phyloP scores from a whole-genome alignment of 371 early-diverging fungal genomes.

The Mortierella sp. region DNA sequence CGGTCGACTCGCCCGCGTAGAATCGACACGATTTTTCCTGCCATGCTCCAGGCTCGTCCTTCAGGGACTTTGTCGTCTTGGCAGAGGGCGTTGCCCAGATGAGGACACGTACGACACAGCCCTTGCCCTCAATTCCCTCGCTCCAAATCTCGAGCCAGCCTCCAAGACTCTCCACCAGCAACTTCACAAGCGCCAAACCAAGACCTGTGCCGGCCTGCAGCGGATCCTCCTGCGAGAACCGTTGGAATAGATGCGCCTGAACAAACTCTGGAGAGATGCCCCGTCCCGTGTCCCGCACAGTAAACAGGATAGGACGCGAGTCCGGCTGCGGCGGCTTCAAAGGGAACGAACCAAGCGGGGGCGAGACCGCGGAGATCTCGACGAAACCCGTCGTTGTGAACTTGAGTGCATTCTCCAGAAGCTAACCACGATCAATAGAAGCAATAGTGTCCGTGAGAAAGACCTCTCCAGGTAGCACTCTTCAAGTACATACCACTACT shows the following conservation, averaged over 20 bases:
- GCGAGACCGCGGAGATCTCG: constrained; percentile 41
- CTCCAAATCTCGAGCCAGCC: constrained; percentile 56
- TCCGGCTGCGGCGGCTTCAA: constrained; percentile 33
- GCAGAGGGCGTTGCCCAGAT: constrained; percentile 30
- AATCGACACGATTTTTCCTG: constrained; percentile 36
- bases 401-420: constrained; percentile 52
- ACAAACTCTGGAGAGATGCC: constrained; percentile 53
- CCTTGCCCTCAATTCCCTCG: constrained; percentile 51
- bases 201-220: constrained; percentile 52
- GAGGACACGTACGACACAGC: constrained; percentile 47
- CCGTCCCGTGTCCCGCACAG: constrained; percentile 53
- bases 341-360: constrained; percentile 11
- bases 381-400: constrained; percentile 55
- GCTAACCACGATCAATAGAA: constrained; percentile 11
- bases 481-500: too few species aligned
- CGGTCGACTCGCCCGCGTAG: constrained; percentile 23
- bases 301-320: constrained; percentile 41
- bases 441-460: not conserved
- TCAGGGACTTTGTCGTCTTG: constrained; percentile 13
- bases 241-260: constrained; percentile 45
- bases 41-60: constrained; percentile 22
- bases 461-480: not conserved
- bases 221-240: constrained; percentile 56
- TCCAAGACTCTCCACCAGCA: constrained; percentile 51
- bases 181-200: constrained; percentile 46